A percentile compares a stretch with the other conserved stretches of the same genome.
phyloP scores from a whole-genome alignment of 139 green algal genomes.

The Spirogloea muscicola region DNA sequence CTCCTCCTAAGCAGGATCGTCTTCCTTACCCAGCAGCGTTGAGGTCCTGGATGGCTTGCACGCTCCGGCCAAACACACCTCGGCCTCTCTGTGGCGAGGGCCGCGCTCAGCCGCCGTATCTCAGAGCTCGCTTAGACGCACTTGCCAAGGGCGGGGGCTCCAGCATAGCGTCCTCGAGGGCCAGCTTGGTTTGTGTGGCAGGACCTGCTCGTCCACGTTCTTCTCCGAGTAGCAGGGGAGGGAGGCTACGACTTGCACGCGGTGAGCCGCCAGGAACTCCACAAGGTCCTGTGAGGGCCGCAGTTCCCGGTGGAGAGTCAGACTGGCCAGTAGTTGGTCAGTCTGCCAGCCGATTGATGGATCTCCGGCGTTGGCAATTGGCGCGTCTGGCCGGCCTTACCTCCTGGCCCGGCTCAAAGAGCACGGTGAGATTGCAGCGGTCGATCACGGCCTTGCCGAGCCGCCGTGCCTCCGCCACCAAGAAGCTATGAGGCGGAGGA shows the following conservation, averaged over 20 bases:
- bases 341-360: no score
- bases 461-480: conserved; percentile 68
- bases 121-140: no score
- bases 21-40: conserved; percentile 67
- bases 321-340: no score
- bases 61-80: conserved; percentile 88
- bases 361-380: no score
- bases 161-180: no score
- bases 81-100: conserved; percentile 40
- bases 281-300: conserved; percentile 66
- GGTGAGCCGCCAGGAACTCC: conserved; percentile 78
- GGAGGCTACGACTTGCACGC: conserved; percentile 84
- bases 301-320: no score
- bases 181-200: no score
- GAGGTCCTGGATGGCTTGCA: conserved; percentile 69
- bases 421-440: conserved; percentile 96
- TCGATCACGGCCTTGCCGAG: conserved; percentile 89
- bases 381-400: no score
- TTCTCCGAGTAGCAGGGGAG: conserved; percentile 85
- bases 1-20: no score
- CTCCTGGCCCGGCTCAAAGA: conserved; percentile 84
- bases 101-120: no score
- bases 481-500: conserved; percentile 42
- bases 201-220: conserved; percentile 87
- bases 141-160: no score